Evolutionary conservation across 345 rosid genomes (phyloP), one percentile per base, ranked within the genome.

Genomic region (Kandelia obovata): DNA sequence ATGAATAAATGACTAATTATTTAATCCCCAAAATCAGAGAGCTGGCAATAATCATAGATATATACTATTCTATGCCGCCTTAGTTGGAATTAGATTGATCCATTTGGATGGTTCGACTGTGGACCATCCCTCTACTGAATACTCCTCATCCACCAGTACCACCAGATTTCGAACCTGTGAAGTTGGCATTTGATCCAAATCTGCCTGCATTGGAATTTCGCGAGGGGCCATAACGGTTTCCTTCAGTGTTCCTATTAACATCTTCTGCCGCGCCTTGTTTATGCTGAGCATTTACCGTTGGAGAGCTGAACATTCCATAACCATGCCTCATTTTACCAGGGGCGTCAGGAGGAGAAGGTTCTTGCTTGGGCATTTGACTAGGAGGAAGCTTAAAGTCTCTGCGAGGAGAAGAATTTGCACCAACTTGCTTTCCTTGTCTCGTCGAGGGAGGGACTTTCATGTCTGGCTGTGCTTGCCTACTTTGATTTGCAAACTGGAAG

Each of bases 241-340:
- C 76, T 63, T 69, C 66, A 1, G 30, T 34, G 43, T 63, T 56
- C 28, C 59, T 27, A 15, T 56, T 8, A 15, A 23, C 28, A 10
- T 58, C 65, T 46, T 58, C 78, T 63, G 66, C 66, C 6, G 23
- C 28, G 52, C 60, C 66, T 47, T 65, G 78, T 32, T 71, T 70
- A 5, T 68, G 55, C 28, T 75, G 61, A 31, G 53, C 21, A 67
- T 61, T 73, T 52, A 69, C 56, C 16, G 62, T 79, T 19, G 80
- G 61, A 67, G 75, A 68, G 73, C 95, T 92, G 78, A 90, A 85
- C 58, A 81, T 75, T 51, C 96, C 96, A 78, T 71, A 88, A 75
- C 88, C 62, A 53, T 79, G 72, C 20, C 77, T 35, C 15, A 69
- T 64, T 21, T 67, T 69, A 46, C 58, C 65, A 11, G 83, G 64